A percentile compares a stretch with the other conserved stretches of the same genome.
These are phyloP conservation scores for Ramalina intermedia DNA, from an alignment of 495 filamentous ascomycete genomes.

Conservation along the genomic window DNA sequence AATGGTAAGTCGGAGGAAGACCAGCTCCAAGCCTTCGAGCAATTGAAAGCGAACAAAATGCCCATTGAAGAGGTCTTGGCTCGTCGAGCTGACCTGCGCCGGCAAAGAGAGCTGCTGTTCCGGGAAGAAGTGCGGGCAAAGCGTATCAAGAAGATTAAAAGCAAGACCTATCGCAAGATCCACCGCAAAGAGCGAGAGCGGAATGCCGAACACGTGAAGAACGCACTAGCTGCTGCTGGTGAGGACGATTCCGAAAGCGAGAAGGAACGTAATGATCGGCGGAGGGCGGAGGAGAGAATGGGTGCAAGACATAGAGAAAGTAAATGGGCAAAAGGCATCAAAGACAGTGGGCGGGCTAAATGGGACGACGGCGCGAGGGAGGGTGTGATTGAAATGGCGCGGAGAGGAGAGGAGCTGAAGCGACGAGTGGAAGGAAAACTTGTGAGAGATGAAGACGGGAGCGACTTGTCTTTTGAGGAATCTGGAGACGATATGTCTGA, in stretches of 20 bases:
- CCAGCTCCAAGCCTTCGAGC: slow-evolving; percentile 52
- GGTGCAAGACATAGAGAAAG: slow-evolving; percentile 77
- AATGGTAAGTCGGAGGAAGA: slow-evolving; percentile 49
- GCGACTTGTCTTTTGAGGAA: slow-evolving; percentile 35
- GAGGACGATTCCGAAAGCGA: slow-evolving; percentile 62
- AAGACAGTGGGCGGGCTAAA: slow-evolving; percentile 57
- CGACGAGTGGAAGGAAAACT: slow-evolving; percentile 71
- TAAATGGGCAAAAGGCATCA: slow-evolving; percentile 86
- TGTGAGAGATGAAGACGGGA: slow-evolving; percentile 33
- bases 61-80: slow-evolving; percentile 60
- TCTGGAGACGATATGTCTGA: slow-evolving; percentile 45
- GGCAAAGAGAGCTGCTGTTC: slow-evolving; percentile 70
- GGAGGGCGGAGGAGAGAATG: slow-evolving; percentile 78
- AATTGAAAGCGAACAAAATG: slow-evolving; percentile 48
- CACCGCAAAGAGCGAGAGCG: slow-evolving; percentile 76
- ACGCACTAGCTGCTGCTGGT: slow-evolving; percentile 53
- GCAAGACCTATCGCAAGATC: slow-evolving; percentile 78
- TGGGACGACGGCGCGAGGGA: slow-evolving; percentile 75
- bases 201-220: slow-evolving; percentile 53
- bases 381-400: slow-evolving; percentile 67
- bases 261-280: slow-evolving; percentile 60
- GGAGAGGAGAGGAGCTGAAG: slow-evolving; percentile 71
- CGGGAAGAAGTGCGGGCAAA: slow-evolving; percentile 81
- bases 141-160: slow-evolving; percentile 97
- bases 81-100: slow-evolving; percentile 59